Percentiles rank a stretch among this genome's conserved stretches.
Conservation (phyloP, 805 yeast species). For the Spathaspora boniae region DNA sequence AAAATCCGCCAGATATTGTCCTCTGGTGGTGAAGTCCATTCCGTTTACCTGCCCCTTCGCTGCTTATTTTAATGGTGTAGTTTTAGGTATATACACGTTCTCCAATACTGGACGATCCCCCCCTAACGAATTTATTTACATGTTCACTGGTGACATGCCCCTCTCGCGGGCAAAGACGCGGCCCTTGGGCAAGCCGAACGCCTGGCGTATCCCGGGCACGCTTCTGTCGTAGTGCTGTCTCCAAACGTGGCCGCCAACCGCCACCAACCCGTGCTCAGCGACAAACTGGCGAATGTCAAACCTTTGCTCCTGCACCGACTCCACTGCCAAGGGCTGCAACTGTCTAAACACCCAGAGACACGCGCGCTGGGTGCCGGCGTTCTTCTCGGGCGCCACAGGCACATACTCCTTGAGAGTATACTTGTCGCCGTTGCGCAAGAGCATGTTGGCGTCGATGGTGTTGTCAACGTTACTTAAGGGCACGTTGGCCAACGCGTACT, state of each 20-base stretch:
- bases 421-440: conserved; percentile 30
- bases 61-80: no score
- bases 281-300: conserved; percentile 77
- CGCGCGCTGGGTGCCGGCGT: conserved; percentile 76
- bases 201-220: conserved; percentile 61
- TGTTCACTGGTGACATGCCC: conserved; percentile 27
- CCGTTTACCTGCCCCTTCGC: no score
- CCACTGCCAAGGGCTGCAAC: conserved; percentile 13
- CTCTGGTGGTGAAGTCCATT: no score
- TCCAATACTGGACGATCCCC: no score
- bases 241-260: conserved; percentile 93
- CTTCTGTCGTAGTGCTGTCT: conserved; percentile 80
- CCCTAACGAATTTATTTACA: no score
- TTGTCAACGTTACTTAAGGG: conserved; percentile 56
- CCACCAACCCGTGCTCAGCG: conserved; percentile 48
- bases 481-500: conserved; percentile 74
- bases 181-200: conserved; percentile 73
- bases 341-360: conserved; percentile 92
- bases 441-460: conserved; percentile 45
- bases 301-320: conserved; percentile 34
- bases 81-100: no score
- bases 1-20: no score
- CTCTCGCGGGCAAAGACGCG: conserved; percentile 70
- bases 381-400: conserved; percentile 90
- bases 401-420: conserved; percentile 50